Percentiles rank a stretch among this genome's conserved stretches.
Conservation (phyloP, 495 filamentous ascomycete species). For the Friedmanniomyces endolithicus region DNA sequence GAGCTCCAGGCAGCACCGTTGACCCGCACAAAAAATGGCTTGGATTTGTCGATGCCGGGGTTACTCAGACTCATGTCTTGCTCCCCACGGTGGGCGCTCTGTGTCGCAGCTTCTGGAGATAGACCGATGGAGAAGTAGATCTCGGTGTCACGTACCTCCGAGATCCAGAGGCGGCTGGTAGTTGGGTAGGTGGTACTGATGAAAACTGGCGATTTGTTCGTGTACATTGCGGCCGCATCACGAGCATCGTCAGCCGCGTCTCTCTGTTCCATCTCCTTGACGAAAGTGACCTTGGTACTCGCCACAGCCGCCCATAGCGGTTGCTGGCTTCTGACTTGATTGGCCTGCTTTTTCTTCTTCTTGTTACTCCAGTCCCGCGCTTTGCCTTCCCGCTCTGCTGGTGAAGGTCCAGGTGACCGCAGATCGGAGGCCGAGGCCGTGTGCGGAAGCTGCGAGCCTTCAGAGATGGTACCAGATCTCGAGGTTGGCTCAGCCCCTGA, state of each 20-base stretch:
- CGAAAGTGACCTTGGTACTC: constrained; percentile 84
- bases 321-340: constrained; percentile 76
- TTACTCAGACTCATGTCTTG: constrained; percentile 16
- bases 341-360: constrained; percentile 78
- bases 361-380: constrained; percentile 52
- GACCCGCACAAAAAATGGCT: constrained; percentile 78
- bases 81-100: constrained; percentile 3
- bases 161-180: constrained; percentile 76
- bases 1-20: constrained; percentile 85
- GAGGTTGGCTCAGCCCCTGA: constrained; percentile 11
- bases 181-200: constrained; percentile 48
- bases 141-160: constrained; percentile 65
- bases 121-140: constrained; percentile 54
- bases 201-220: constrained; percentile 6
- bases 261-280: constrained; percentile 83
- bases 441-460: constrained; percentile 34
- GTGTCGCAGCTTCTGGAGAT: constrained; percentile 5
- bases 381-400: constrained; percentile 38
- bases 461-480: background rate
- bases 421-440: constrained; percentile 41
- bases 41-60: constrained; percentile 43
- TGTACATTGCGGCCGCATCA: constrained; percentile 60
- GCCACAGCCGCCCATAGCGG: constrained; percentile 90
- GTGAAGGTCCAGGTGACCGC: constrained; percentile 37
- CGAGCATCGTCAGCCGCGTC: constrained; percentile 61